Base-by-base conservation (phyloP, 331 rosid species). In the Dryas integrifolia region DNA sequence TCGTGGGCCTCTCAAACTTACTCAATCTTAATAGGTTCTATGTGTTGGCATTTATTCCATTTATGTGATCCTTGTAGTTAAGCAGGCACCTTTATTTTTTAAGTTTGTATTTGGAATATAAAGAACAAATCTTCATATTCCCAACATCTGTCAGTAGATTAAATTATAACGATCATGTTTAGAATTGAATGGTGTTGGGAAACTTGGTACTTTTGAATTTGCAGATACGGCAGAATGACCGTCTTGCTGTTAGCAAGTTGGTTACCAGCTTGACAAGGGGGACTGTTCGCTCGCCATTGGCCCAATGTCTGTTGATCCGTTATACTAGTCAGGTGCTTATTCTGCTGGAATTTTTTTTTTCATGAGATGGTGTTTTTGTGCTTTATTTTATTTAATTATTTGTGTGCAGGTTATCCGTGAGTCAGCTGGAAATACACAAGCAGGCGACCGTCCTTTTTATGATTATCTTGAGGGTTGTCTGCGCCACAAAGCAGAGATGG, bases 401-500 rank as follows among this genome's bases (percentile, higher is more conserved):
- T 45, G 3, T 74, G 57, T 80, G 73, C 77, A 95, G 98, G 98
- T 92, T 69, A 92, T 89, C 67, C 88, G 93, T 30, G 98, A 95
- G 80, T 92, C 98, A 13, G 88, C 88, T 58, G 82, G 82, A 75
- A 85, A 63, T 70, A 78, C 80, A 62, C 97, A 95, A 79, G 46
- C 92, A n/a, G 98, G 96, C 16, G 98, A 95, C 50, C 98, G 97
- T 6, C 98, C 98, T 47, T 95, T 95, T 76, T 95, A 86, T 45
- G 97, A 95, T 85, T 95, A 65, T 84, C 97, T 95, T 64, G 98
- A 95, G 88, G 84, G 96, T 82, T 95, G 98, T 84, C 95, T 95
- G 62, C 96, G 97, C 60, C 98, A 95, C 84, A 95, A 95, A 84
- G 89, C 97, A 68, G 98, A 95, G 79, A 95, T 91, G 97, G 98